A percentile compares a stretch with the other conserved stretches of the same genome.
Conservation (phyloP, 139 green algal species). For the Volvox reticuliferus region DNA sequence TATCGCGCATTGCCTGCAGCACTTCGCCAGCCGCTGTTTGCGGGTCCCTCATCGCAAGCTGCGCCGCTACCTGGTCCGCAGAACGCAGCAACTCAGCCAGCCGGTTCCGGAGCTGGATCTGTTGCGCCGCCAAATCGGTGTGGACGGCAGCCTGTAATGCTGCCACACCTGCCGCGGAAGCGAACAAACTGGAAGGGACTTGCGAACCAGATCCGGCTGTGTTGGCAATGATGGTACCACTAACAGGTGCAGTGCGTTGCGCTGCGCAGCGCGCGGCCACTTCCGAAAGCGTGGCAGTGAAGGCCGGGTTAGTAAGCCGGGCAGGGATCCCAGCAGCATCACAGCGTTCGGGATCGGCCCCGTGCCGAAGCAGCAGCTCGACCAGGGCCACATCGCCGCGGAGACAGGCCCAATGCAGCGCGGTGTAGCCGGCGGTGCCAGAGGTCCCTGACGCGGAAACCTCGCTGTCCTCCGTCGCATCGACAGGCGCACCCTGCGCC, state of each 20-base stretch:
- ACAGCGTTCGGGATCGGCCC: neutral
- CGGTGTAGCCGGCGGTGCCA: neutral
- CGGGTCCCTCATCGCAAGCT: neutral
- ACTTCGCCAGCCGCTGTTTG: neutral
- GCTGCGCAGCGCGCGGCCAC: neutral
- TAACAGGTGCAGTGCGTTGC: too few relatives aligned
- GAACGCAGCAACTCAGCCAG: neutral
- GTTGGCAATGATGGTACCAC: neutral
- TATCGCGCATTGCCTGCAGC: slow-evolving; percentile 5
- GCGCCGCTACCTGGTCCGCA: neutral
- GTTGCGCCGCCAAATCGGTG: neutral
- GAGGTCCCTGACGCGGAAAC: neutral
- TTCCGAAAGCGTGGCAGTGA: neutral
- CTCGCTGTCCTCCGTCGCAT: neutral
- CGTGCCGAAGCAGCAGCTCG: slow-evolving; percentile 23
- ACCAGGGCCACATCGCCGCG: neutral
- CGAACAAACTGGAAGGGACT: neutral
- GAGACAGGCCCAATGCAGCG: slow-evolving; percentile 15
- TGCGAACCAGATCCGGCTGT: neutral
- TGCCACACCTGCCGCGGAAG: neutral
- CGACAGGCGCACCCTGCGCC: neutral
- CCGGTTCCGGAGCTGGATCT: neutral
- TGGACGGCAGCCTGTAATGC: neutral
- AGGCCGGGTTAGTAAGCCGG: neutral
- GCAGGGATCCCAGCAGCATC: neutral